phyloP scores from a whole-genome alignment of 2,329 filamentous ascomycete species.

The Didymella keratinophila region DNA sequence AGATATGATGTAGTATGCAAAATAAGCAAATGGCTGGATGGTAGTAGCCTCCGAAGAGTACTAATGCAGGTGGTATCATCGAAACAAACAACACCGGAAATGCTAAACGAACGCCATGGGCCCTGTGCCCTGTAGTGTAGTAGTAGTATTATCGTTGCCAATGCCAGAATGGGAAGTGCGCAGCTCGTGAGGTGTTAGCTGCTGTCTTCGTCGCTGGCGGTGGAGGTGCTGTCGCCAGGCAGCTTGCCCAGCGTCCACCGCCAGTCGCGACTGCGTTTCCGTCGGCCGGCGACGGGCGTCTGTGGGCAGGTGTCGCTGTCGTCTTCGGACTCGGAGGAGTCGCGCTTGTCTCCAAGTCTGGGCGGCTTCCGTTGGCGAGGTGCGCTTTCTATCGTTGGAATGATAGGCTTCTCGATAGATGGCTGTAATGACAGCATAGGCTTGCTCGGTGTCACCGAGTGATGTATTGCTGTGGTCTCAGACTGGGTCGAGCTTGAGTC shows the following conservation, averaged over 20 bases:
- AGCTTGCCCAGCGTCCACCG: conserved; percentile 64
- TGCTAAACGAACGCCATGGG: conserved; percentile 36
- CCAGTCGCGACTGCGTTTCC: conserved; percentile 64
- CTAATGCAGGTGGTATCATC: conserved; percentile 37
- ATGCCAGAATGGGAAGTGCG: conserved; percentile 1
- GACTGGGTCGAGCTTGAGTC: conserved; percentile 26
- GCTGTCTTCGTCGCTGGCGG: conserved; percentile 41
- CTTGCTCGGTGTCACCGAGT: conserved; percentile 19
- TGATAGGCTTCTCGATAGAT: conserved; percentile 20
- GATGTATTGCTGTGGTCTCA: conserved; percentile 25
- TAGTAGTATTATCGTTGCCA: neutral
- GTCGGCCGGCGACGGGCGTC: conserved; percentile 62
- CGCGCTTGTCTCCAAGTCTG: conserved; percentile 53
- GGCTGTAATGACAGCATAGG: conserved; percentile 28
- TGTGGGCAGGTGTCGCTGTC: conserved; percentile 60
- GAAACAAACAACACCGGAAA: conserved; percentile 40
- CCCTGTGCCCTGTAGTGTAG: conserved; percentile 19
- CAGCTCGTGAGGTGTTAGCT: conserved; percentile 24
- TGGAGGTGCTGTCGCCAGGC: conserved; percentile 31
- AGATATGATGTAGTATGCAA: conserved; percentile 7
- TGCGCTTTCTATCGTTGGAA: conserved; percentile 34
- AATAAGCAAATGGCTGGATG: conserved; percentile 8
- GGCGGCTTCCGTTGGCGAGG: conserved; percentile 39
- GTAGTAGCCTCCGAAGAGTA: conserved; percentile 11
- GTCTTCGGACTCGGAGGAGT: conserved; percentile 55